Percentiles rank a stretch among this genome's conserved stretches.
Evolutionary conservation across 2,329 filamentous ascomycete genomes (phyloP).

Genomic region (Microsporum ferrugineum): DNA sequence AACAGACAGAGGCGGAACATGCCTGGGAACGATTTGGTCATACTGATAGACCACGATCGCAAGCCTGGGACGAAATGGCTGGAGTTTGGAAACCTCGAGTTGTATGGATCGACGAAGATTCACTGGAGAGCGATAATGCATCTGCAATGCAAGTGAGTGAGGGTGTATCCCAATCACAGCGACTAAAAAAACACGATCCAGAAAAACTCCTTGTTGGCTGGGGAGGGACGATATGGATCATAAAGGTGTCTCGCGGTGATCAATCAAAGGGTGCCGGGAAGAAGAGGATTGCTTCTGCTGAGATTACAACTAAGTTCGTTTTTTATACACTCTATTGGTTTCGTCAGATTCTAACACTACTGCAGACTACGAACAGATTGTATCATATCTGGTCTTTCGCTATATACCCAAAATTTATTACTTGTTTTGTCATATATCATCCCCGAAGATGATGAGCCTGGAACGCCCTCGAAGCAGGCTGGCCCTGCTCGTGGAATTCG

Average conservation of each 20-base stretch:
- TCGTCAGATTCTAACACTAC: background rate
- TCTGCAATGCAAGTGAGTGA: constrained; percentile 18
- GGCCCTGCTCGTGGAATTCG: constrained; percentile 52
- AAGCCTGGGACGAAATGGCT: constrained; percentile 92
- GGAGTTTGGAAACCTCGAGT: constrained; percentile 84
- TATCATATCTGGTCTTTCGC: constrained; percentile 89
- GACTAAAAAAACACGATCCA: constrained; percentile 12
- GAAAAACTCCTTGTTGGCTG: constrained; percentile 88
- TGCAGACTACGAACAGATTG: constrained; percentile 82
- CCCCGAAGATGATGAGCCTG: constrained; percentile 54
- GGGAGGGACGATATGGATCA: constrained; percentile 92
- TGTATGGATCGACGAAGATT: constrained; percentile 84
- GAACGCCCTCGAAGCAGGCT: constrained; percentile 27
- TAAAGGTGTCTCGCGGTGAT: constrained; percentile 75
- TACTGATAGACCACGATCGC: constrained; percentile 73
- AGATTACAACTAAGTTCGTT: constrained; percentile 75
- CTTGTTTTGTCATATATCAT: constrained; percentile 84
- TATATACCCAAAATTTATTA: constrained; percentile 87
- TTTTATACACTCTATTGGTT: background rate
- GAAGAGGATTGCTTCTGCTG: constrained; percentile 63
- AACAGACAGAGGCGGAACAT: constrained; percentile 62
- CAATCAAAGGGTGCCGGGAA: constrained; percentile 56
- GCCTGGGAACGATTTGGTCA: constrained; percentile 94
- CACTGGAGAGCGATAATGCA: constrained; percentile 61
- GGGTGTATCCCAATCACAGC: constrained; percentile 7